A percentile compares a stretch with the other conserved stretches of the same genome.
Evolutionary conservation across 306 rosid genomes (phyloP).

Genomic region (Cicer chorassanicum): DNA sequence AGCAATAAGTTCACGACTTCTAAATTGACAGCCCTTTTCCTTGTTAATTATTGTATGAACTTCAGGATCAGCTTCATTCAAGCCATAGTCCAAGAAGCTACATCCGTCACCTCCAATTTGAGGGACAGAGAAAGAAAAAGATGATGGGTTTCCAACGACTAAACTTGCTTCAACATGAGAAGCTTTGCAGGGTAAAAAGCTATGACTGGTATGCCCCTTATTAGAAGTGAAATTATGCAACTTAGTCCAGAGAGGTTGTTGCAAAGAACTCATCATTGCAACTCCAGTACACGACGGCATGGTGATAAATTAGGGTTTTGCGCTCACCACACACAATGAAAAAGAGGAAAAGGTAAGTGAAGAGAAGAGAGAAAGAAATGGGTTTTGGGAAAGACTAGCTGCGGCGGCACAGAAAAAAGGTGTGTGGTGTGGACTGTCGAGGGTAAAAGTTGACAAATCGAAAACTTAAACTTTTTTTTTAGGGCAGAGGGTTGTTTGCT

Average conservation of each 20-base stretch:
- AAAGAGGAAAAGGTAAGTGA: too few species aligned
- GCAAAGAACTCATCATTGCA: conserved; percentile 68
- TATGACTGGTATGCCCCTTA: conserved; percentile 46
- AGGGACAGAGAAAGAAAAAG: conserved; percentile 54
- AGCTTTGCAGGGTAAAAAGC: conserved; percentile 51
- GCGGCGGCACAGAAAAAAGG: too few species aligned
- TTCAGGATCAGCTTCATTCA: conserved; percentile 88
- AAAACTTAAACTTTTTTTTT: too few species aligned
- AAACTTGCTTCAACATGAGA: conserved; percentile 58
- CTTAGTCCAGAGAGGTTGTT: conserved; percentile 62
- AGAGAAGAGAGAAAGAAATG: too few species aligned
- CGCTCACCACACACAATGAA: too few species aligned
- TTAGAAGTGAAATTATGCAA: conserved; percentile 45
- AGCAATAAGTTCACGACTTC: conserved; percentile 96
- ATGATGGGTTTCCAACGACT: conserved; percentile 59
- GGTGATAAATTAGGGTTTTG: neutral
- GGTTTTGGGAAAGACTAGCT: too few species aligned
- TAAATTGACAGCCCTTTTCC: conserved; percentile 86
- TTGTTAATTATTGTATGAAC: conserved; percentile 65
- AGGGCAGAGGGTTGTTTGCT: too few species aligned
- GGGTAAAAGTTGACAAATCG: too few species aligned
- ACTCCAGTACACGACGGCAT: conserved; percentile 51
- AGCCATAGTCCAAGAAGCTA: conserved; percentile 65
- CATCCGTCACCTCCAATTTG: conserved; percentile 66
- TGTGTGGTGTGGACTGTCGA: too few species aligned